Evolutionary conservation across 768 basidiomycete species (phyloP).

Genomic region (Vararia minispora): DNA sequence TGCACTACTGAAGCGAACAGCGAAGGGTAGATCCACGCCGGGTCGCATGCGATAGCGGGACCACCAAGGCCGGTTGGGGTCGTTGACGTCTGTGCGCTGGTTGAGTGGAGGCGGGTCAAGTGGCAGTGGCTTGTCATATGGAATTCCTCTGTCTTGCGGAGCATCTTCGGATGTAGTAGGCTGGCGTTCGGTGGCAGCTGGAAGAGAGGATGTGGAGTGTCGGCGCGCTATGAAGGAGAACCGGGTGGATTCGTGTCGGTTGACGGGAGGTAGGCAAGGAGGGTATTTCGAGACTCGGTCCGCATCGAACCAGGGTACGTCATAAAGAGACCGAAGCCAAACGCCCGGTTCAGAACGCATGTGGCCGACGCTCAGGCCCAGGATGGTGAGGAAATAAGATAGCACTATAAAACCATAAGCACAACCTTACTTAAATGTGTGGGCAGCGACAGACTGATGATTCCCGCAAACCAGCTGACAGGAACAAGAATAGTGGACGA

Average conservation of each 20-base stretch:
- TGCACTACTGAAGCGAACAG: conserved; percentile 1
- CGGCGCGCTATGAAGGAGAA: conserved; percentile 14
- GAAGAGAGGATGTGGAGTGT: conserved; percentile 8
- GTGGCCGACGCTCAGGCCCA: conserved; percentile 37
- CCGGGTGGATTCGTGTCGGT: conserved; percentile 4
- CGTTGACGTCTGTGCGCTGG: conserved; percentile 6
- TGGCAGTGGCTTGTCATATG: conserved; percentile 4
- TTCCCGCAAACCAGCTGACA: conserved; percentile 21
- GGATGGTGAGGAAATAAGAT: conserved; percentile 44
- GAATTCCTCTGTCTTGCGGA: too few relatives aligned
- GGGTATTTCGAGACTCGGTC: background rate
- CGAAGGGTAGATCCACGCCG: conserved; percentile 10
- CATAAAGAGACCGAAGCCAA: conserved; percentile 41
- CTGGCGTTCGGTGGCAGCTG: conserved; percentile 7
- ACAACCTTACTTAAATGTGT: background rate
- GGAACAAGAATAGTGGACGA: conserved; percentile 20
- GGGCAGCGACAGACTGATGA: conserved; percentile 16
- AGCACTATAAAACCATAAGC: conserved; percentile 25
- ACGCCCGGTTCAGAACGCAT: conserved; percentile 29
- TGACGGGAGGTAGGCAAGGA: conserved; percentile 12
- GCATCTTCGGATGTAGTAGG: background rate
- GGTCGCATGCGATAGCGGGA: too few relatives aligned
- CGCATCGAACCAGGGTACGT: conserved; percentile 46
- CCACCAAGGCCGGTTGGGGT: conserved; percentile 8
- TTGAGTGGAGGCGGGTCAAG: background rate